Conservation (phyloP, 352 stramenopile species). For the Sclerospora graminicola region DNA sequence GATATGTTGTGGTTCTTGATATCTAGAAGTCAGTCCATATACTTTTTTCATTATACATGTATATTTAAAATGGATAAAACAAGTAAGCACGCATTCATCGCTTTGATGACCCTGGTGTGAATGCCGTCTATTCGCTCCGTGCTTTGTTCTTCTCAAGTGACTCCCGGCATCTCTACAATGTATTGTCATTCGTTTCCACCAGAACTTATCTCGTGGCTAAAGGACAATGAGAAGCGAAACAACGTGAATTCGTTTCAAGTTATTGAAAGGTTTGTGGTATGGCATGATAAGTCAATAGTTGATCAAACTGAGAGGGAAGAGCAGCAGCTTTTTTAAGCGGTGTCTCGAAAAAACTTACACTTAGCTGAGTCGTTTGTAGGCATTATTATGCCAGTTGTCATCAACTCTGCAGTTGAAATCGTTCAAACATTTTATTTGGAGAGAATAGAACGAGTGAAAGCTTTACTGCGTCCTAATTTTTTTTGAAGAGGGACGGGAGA, state of each 20-base stretch:
- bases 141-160: constrained; percentile 55
- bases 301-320: constrained; percentile 7
- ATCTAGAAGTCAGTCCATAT: no score
- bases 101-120: constrained; percentile 54
- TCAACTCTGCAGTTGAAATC: constrained; percentile 36
- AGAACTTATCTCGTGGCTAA: constrained; percentile 44
- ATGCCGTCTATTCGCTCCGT: constrained; percentile 53
- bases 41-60: no score
- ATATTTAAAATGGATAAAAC: no score
- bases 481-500: constrained; percentile 39
- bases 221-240: constrained; percentile 47
- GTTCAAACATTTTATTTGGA: constrained; percentile 58
- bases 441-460: constrained; percentile 31
- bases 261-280: constrained; percentile 38
- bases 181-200: constrained; percentile 47
- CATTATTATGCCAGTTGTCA: constrained; percentile 41
- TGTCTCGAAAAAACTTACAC: constrained; percentile 18
- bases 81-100: constrained; percentile 22
- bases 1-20: no score
- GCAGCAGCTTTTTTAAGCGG: constrained; percentile 1
- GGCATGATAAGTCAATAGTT: constrained; percentile 15
- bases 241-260: constrained; percentile 40
- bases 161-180: constrained; percentile 67
- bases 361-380: constrained; percentile 26
- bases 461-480: constrained; percentile 36